These are phyloP conservation scores for Schizothecium vesticola DNA, from an alignment of 495 filamentous ascomycete species.

Conservation along the genomic window DNA sequence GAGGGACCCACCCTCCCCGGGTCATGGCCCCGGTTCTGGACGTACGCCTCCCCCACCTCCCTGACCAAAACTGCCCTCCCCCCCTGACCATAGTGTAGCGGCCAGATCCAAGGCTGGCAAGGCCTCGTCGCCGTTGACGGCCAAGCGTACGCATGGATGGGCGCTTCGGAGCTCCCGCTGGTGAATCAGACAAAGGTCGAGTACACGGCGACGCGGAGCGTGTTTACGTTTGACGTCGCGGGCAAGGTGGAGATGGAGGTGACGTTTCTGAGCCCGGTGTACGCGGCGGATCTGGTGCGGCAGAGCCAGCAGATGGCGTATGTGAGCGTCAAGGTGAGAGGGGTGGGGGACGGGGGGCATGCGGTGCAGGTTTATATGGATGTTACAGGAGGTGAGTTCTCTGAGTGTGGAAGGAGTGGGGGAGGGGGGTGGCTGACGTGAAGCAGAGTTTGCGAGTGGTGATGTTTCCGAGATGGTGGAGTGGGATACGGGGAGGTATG, in stretches of 20 bases:
- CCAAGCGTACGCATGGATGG: conserved; percentile 56
- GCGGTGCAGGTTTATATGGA: conserved; percentile 80
- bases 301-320: conserved; percentile 91
- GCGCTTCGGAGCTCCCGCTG: conserved; percentile 46
- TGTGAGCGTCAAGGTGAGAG: conserved; percentile 57
- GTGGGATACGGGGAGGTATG: conserved; percentile 35
- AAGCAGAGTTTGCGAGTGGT: conserved; percentile 43
- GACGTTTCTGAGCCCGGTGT: conserved; percentile 85
- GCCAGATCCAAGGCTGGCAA: conserved; percentile 72
- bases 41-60: conserved; percentile 14
- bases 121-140: conserved; percentile 54
- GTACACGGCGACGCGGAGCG: conserved; percentile 84
- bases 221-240: conserved; percentile 71
- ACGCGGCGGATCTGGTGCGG: conserved; percentile 73
- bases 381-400: conserved; percentile 69
- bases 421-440: conserved; percentile 29
- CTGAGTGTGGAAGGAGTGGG: conserved; percentile 27
- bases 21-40: conserved; percentile 26
- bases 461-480: conserved; percentile 31
- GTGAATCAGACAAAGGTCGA: conserved; percentile 51
- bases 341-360: conserved; percentile 50
- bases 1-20: conserved; percentile 17
- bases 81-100: conserved; percentile 49
- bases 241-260: conserved; percentile 63
- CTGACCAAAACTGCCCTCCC: not conserved